These are phyloP conservation scores for Gryganskiella cystojenkinii DNA, from an alignment of 192 early-diverging fungal species.

Conservation along the genomic window DNA sequence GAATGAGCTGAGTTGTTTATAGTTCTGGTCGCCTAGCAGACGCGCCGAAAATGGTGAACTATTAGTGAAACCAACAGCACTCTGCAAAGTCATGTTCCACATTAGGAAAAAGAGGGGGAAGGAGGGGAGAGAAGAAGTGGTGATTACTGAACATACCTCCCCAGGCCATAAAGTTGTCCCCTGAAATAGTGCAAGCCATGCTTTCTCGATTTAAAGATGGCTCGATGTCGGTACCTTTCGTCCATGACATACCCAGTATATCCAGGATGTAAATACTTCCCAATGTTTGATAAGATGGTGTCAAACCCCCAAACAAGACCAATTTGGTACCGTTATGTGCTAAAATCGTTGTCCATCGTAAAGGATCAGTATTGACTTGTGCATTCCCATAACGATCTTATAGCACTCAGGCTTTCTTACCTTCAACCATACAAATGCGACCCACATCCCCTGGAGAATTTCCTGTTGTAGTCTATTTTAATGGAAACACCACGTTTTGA, in stretches of 20 bases:
- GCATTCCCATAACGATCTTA: neutral
- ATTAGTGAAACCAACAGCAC: neutral
- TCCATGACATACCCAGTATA: neutral
- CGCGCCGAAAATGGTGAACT: neutral
- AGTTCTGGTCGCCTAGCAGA: no score
- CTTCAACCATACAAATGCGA: constrained; percentile 3
- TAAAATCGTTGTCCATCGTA: neutral
- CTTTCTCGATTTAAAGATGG: neutral
- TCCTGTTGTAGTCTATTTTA: neutral
- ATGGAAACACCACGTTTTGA: neutral
- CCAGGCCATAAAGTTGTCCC: constrained; percentile 1
- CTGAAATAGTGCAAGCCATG: neutral
- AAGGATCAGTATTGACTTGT: no score
- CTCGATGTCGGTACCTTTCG: neutral
- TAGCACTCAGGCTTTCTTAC: neutral
- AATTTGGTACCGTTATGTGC: constrained; percentile 12
- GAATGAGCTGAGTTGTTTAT: no score
- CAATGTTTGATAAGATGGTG: no score
- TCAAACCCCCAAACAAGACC: constrained; percentile 15
- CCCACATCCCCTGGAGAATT: neutral
- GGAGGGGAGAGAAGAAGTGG: neutral
- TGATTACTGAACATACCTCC: constrained; percentile 3
- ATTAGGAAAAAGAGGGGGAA: no score
- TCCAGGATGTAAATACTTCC: constrained; percentile 3
- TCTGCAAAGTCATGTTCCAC: neutral